These are phyloP conservation scores for Penicillium sp. DNA, from an alignment of 2,329 filamentous ascomycete genomes.

Conservation along the genomic window DNA sequence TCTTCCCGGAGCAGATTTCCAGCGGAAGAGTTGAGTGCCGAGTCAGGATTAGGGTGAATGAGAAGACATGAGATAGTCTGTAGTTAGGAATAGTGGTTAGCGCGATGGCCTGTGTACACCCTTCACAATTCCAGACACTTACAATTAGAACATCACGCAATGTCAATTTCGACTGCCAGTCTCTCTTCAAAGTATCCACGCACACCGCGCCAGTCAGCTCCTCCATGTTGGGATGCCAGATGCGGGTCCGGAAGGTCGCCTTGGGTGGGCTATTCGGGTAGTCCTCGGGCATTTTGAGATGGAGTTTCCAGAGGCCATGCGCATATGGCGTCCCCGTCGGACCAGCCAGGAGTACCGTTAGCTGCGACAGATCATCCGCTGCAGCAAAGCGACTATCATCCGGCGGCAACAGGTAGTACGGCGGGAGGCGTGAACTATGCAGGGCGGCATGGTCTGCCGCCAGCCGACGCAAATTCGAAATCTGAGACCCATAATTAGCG, in stretches of 20 bases:
- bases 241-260: conserved; percentile 54
- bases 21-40: conserved; percentile 57
- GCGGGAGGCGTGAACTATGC: conserved; percentile 51
- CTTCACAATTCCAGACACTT: conserved; percentile 16
- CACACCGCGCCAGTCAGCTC: conserved; percentile 57
- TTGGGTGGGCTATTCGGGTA: conserved; percentile 49
- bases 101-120: neutral
- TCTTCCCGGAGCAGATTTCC: conserved; percentile 55
- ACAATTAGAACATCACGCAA: conserved; percentile 53
- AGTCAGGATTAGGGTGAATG: conserved; percentile 60
- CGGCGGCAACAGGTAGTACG: conserved; percentile 56
- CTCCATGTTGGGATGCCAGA: conserved; percentile 62
- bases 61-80: conserved; percentile 57
- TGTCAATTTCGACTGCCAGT: conserved; percentile 55
- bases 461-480: conserved; percentile 50
- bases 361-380: conserved; percentile 51
- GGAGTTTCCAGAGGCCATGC: conserved; percentile 54
- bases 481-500: conserved; percentile 20
- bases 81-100: neutral
- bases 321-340: conserved; percentile 57
- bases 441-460: conserved; percentile 55
- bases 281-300: conserved; percentile 54
- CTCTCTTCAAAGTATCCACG: conserved; percentile 59
- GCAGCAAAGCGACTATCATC: conserved; percentile 23
- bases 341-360: conserved; percentile 54